These are phyloP conservation scores for Pyricularia grisea DNA, from an alignment of 2,329 filamentous ascomycete genomes.

Conservation along the genomic window DNA sequence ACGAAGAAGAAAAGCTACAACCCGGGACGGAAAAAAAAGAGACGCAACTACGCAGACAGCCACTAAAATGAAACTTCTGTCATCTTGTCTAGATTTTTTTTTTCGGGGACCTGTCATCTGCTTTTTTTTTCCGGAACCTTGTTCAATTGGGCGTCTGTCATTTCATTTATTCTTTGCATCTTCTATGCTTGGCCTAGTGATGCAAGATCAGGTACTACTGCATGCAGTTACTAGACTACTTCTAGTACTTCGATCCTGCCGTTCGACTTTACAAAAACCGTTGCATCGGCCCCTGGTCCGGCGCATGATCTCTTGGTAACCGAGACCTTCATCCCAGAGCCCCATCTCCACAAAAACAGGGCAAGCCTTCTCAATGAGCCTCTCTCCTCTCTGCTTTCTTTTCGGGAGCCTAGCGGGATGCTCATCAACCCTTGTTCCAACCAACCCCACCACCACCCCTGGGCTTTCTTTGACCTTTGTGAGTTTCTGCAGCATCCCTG, in stretches of 20 bases:
- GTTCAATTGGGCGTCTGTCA: not conserved
- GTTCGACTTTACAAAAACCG: not conserved
- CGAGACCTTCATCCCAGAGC: not conserved
- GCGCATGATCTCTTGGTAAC: not conserved
- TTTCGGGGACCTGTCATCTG: not conserved
- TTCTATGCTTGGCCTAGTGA: too few species aligned
- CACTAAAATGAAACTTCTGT: not conserved
- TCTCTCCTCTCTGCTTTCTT: not conserved
- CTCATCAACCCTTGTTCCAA: too few species aligned
- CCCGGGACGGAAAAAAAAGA: too few species aligned
- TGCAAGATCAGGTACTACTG: too few species aligned
- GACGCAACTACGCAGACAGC: not conserved
- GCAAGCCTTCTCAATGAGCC: not conserved
- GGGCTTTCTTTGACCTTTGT: not conserved
- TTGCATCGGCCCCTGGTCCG: not conserved
- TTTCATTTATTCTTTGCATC: not conserved
- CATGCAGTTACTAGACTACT: too few species aligned
- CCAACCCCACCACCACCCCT: too few species aligned
- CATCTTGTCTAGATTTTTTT: not conserved
- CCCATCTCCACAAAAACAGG: not conserved
- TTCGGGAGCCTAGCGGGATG: not conserved
- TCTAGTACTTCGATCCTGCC: too few species aligned
- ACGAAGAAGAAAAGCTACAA: not conserved
- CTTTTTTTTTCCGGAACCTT: not conserved
- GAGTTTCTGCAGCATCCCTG: not conserved